These are phyloP conservation scores for Viola odorata DNA, from an alignment of 345 rosid species.

Conservation along the genomic window DNA sequence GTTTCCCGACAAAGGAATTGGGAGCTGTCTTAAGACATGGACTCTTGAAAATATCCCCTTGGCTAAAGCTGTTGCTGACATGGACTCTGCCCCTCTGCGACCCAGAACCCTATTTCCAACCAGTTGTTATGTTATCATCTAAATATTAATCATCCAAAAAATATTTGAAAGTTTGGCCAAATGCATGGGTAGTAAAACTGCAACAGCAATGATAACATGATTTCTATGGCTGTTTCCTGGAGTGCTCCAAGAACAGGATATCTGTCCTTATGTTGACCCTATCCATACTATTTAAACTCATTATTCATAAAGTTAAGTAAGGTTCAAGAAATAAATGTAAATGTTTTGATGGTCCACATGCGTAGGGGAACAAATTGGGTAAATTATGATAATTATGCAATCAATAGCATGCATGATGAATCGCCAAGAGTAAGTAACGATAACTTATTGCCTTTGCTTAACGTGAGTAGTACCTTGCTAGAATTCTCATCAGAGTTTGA, in stretches of 20 bases:
- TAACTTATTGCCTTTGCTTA: background rate
- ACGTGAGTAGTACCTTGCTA: conserved; percentile 46
- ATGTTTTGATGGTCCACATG: too few relatives aligned
- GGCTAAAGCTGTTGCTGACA: conserved; percentile 30
- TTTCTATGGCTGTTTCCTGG: too few relatives aligned
- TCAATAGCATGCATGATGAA: background rate
- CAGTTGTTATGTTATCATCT: conserved; percentile 6
- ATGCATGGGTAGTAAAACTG: background rate
- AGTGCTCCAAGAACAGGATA: too few relatives aligned
- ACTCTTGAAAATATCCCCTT: conserved; percentile 46
- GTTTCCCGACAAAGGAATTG: conserved; percentile 58
- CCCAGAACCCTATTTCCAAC: conserved; percentile 29
- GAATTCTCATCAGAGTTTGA: conserved; percentile 48
- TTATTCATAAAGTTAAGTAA: too few relatives aligned
- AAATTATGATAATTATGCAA: too few relatives aligned
- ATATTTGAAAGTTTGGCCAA: background rate
- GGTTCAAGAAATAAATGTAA: too few relatives aligned
- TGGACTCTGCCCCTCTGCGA: conserved; percentile 37
- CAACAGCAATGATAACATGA: too few relatives aligned
- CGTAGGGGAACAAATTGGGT: too few relatives aligned
- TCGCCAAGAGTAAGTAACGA: background rate
- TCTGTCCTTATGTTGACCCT: too few relatives aligned
- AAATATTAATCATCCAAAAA: background rate
- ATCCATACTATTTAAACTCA: too few relatives aligned
- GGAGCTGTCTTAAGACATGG: conserved; percentile 61